A percentile compares a stretch with the other conserved stretches of the same genome.
These are phyloP conservation scores for Trichoderma gamsii DNA, from an alignment of 495 filamentous ascomycete genomes.

Conservation along the genomic window DNA sequence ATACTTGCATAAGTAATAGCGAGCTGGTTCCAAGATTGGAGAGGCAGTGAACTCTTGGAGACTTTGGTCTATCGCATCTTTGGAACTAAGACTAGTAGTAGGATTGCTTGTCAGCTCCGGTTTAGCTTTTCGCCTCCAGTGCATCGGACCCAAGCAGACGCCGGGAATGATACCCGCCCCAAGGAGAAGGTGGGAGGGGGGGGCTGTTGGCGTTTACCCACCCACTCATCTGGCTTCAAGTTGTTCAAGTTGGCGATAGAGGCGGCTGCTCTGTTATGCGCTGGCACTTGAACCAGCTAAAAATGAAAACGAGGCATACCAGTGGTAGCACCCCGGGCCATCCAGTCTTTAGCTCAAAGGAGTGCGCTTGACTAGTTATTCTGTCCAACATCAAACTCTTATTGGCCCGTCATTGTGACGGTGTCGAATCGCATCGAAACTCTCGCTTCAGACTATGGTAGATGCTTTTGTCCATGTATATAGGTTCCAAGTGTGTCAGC, in stretches of 20 bases:
- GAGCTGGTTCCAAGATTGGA: not conserved
- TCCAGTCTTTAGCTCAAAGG: not conserved
- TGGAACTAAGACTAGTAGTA: not conserved
- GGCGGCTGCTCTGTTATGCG: not conserved
- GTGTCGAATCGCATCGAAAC: not conserved
- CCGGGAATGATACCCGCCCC: slow-evolving; percentile 6
- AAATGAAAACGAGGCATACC: not conserved
- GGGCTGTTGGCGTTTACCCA: slow-evolving; percentile 1
- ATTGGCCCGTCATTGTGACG: not conserved
- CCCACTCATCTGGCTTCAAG: not conserved
- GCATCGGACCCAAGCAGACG: not conserved
- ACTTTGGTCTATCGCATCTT: not conserved
- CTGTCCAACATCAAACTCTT: not conserved
- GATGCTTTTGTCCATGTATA: not conserved
- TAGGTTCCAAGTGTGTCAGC: not conserved
- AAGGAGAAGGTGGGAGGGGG: not conserved
- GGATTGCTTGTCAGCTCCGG: not conserved
- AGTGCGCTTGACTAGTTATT: not conserved
- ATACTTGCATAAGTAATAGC: not conserved
- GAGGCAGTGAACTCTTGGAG: not conserved
- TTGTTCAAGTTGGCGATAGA: not conserved
- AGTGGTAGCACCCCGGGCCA: not conserved
- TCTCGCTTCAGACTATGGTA: too few species aligned
- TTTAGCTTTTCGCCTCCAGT: not conserved
- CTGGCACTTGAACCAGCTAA: not conserved